Percentiles rank a stretch among this genome's conserved stretches.
These are phyloP conservation scores for Diophrys sp. DNA, from an alignment of 73 alveolate genomes.

Conservation along the genomic window DNA sequence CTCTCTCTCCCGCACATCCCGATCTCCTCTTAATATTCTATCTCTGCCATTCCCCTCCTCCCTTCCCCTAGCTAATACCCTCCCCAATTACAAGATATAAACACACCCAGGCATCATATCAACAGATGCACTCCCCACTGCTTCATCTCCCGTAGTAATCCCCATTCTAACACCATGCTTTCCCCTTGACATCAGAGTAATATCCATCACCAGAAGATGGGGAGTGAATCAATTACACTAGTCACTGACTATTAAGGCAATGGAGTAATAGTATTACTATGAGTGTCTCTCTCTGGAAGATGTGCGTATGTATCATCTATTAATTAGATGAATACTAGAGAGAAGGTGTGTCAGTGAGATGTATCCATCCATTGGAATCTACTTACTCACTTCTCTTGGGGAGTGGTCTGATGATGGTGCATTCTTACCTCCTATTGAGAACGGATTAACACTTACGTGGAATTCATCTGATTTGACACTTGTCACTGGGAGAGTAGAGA, in stretches of 20 bases:
- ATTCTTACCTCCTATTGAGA: slow-evolving; percentile 17
- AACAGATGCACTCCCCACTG: slow-evolving; percentile 29
- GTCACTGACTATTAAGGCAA: no score
- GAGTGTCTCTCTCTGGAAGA: slow-evolving; percentile 61
- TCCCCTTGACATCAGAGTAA: slow-evolving; percentile 32
- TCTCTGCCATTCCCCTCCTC: not conserved
- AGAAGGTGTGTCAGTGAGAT: no score
- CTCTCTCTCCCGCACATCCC: not conserved
- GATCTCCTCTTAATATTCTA: not conserved
- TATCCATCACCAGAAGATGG: slow-evolving; percentile 61
- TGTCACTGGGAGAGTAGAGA: slow-evolving; percentile 50
- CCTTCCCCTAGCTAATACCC: not conserved
- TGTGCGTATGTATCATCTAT: no score
- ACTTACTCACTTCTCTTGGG: no score
- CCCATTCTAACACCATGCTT: slow-evolving; percentile 52
- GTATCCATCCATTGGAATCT: no score
- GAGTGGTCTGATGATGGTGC: no score
- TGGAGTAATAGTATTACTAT: no score
- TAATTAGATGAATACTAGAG: no score
- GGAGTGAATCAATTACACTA: slow-evolving; percentile 43
- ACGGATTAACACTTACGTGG: slow-evolving; percentile 21
- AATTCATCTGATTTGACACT: slow-evolving; percentile 39
- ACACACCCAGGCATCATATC: slow-evolving; percentile 13
- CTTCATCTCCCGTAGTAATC: slow-evolving; percentile 3
- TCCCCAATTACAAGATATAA: slow-evolving; percentile 51